Base-by-base conservation (phyloP, 495 filamentous ascomycete genomes). In the Penicillium longicatenatum region DNA sequence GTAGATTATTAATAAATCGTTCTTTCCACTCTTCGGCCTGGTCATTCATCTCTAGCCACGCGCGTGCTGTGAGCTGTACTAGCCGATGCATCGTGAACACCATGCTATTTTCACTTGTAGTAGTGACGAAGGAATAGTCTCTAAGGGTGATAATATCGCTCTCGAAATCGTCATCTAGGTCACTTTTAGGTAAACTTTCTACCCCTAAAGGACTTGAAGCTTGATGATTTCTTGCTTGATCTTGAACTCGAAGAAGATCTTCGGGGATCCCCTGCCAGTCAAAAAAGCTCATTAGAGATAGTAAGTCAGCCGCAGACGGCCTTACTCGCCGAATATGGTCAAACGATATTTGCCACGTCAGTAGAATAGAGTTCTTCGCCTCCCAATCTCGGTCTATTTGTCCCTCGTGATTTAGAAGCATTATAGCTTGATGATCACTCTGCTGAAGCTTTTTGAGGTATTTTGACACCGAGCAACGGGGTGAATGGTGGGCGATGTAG, bases 91-190 rank as follows among this genome's bases (percentile, higher is more conserved):
- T 66, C 20, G 58, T 55, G 45, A 64, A 62, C 20, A 37, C 49
- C 6, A 24, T 55, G 10, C 45, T 17, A 33, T 62, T 47, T 31
- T 44, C 53, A 52, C 51, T 35, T 16, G 58, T 17, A 19, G 58
- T 17, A 16, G 64, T 59, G 57, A 82, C 68, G 19, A 81, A 74
- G 35, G 66, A 75, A 60, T 73, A 80, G 51, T 73, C 64, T 60
- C 64, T 54, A 33, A 83, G 61, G 12, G 61, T 67, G 19, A 41
- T 31, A 6, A 82, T 37, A 64, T 81, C 75, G 5, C 75, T 69
- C 51, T 80, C 74, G 63, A 82, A 80, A 14, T 47, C 59, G 2
- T 54, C 14, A 35, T 29, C 12, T 21, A 5, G 5, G 10, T 22
- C 26, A 14, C n/a, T 1, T 35, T 54, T 24, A 30, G 22, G 31